Percentiles rank a stretch among this genome's conserved stretches.
These are phyloP conservation scores for Lachnellula arida DNA, from an alignment of 2,329 filamentous ascomycete genomes.

Conservation along the genomic window DNA sequence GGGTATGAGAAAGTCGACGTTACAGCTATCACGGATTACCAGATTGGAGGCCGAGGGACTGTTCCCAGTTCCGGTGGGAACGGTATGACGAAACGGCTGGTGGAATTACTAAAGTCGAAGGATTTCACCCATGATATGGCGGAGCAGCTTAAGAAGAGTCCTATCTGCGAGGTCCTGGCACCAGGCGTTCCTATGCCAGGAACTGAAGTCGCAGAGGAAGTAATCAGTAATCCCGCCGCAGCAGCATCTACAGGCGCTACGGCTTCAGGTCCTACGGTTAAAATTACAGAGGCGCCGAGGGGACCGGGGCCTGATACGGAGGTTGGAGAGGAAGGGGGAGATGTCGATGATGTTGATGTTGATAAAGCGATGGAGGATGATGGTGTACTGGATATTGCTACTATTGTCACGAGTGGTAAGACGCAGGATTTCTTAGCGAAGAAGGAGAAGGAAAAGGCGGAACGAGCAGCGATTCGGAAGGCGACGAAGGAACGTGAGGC, in stretches of 20 bases:
- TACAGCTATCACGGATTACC: slow-evolving; percentile 81
- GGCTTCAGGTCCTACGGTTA: slow-evolving; percentile 31
- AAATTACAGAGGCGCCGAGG: slow-evolving; percentile 28
- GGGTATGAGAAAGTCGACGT: slow-evolving; percentile 91
- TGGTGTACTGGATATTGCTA: slow-evolving; percentile 78
- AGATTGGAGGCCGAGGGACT: slow-evolving; percentile 60
- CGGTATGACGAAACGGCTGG: slow-evolving; percentile 71
- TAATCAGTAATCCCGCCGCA: slow-evolving; percentile 30
- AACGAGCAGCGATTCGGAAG: slow-evolving; percentile 58
- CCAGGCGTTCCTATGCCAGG: slow-evolving; percentile 43
- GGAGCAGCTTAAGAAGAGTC: slow-evolving; percentile 64
- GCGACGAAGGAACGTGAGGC: slow-evolving; percentile 51
- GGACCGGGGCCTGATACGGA: slow-evolving; percentile 20
- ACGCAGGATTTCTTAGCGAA: slow-evolving; percentile 78
- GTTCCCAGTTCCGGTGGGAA: slow-evolving; percentile 73
- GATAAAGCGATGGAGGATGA: slow-evolving; percentile 53
- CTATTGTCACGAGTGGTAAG: slow-evolving; percentile 75
- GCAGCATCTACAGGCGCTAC: slow-evolving; percentile 30
- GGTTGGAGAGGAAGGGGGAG: slow-evolving; percentile 26
- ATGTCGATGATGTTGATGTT: slow-evolving; percentile 33
- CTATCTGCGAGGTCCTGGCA: slow-evolving; percentile 62
- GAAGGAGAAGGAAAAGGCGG: slow-evolving; percentile 74
- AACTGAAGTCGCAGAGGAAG: slow-evolving; percentile 45
- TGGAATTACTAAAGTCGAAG: slow-evolving; percentile 58
- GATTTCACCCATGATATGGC: slow-evolving; percentile 62